Evolutionary conservation across 1,284 basidiomycete species (phyloP).

Genomic region (Vanrija pseudolonga): DNA sequence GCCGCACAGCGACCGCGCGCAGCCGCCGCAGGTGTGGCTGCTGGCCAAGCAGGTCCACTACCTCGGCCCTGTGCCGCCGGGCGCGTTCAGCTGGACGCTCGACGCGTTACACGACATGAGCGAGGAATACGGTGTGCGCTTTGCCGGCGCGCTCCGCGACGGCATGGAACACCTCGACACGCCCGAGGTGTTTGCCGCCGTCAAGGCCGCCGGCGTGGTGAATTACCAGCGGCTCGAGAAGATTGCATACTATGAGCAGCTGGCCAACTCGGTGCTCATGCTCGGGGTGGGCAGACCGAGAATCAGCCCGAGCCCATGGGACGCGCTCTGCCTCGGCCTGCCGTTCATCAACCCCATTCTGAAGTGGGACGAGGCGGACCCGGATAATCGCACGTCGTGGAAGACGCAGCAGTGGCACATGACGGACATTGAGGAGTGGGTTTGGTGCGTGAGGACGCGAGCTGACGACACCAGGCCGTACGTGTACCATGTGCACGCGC

Average conservation of each 20-base stretch:
- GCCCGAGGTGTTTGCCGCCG: background rate
- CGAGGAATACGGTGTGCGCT: slow-evolving; percentile 18
- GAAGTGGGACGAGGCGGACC: slow-evolving; percentile 37
- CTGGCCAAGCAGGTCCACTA: slow-evolving; percentile 44
- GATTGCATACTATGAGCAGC: slow-evolving; percentile 27
- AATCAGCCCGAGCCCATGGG: slow-evolving; percentile 35
- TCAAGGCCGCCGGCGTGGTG: slow-evolving; percentile 19
- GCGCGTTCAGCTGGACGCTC: slow-evolving; percentile 31
- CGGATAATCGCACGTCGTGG: slow-evolving; percentile 42
- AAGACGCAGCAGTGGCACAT: slow-evolving; percentile 45
- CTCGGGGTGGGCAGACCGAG: slow-evolving; percentile 35
- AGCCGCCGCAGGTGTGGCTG: slow-evolving; percentile 41
- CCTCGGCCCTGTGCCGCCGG: slow-evolving; percentile 18
- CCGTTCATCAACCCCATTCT: slow-evolving; percentile 50
- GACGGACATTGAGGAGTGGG: slow-evolving; percentile 33
- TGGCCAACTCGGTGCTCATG: slow-evolving; percentile 26
- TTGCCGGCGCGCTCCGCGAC: slow-evolving; percentile 28
- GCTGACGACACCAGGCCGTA: slow-evolving; percentile 39
- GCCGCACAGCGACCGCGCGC: slow-evolving; percentile 12
- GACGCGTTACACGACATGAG: slow-evolving; percentile 15
- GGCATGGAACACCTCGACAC: slow-evolving; percentile 5
- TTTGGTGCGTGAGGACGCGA: slow-evolving; percentile 17
- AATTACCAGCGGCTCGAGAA: slow-evolving; percentile 33
- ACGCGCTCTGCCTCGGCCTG: slow-evolving; percentile 50
- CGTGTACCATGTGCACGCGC: slow-evolving; percentile 47